Conservation (phyloP, 208 protist genomes). For the Acanthamoeba royreba region DNA sequence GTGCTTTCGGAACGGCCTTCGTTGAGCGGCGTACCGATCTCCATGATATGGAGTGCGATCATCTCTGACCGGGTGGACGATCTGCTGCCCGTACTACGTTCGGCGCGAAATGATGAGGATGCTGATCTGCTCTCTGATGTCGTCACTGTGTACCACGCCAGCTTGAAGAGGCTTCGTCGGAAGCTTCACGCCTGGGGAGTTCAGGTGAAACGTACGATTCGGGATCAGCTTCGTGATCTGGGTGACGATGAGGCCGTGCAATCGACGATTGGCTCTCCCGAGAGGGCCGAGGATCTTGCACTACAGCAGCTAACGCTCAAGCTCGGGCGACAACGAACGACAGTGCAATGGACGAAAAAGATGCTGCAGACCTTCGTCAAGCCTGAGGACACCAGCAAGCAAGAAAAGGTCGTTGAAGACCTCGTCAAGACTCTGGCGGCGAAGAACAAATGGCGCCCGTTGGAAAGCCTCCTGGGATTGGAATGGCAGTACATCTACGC, state of each 20-base stretch:
- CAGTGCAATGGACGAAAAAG: neutral
- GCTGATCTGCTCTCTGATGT: neutral
- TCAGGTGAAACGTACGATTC: neutral
- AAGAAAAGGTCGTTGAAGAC: neutral
- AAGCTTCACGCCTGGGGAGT: neutral
- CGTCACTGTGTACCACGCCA: neutral
- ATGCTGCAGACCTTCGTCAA: neutral
- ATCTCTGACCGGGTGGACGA: neutral
- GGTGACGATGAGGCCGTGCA: no score
- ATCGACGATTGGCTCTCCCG: neutral
- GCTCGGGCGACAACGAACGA: neutral
- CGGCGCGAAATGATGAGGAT: neutral
- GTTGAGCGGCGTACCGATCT: neutral
- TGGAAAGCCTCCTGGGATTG: neutral
- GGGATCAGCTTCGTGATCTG: neutral
- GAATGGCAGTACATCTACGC: neutral
- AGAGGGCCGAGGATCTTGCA: neutral
- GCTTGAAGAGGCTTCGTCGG: neutral
- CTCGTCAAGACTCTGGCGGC: neutral
- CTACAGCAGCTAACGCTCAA: neutral
- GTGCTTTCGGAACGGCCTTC: neutral
- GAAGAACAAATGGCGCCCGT: neutral
- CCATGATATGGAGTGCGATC: slow-evolving; percentile 29
- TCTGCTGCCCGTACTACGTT: neutral
- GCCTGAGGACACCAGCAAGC: neutral